phyloP scores from a whole-genome alignment of 129 eudicot genomes.

The Flaveria ramosissima region DNA sequence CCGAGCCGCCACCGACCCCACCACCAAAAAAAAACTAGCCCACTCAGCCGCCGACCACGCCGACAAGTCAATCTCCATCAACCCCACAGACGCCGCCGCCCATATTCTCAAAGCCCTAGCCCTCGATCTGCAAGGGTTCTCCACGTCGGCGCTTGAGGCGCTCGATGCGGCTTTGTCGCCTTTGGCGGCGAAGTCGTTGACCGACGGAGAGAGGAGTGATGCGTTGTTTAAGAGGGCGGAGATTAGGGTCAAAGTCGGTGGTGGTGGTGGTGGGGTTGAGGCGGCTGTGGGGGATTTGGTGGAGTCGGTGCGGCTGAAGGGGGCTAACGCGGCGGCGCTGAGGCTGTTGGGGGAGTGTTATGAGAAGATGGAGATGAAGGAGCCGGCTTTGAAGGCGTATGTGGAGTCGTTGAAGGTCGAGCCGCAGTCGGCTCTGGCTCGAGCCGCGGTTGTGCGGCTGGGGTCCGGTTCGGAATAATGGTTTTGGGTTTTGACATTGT shows the following conservation, averaged over 20 bases:
- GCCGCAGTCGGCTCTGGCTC: constrained; percentile 44
- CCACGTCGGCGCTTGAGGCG: constrained; percentile 63
- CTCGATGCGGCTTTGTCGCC: constrained; percentile 67
- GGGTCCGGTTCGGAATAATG: constrained; percentile 9
- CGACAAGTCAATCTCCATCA: constrained; percentile 48
- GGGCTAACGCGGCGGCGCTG: constrained; percentile 49
- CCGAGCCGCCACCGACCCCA: constrained; percentile 37
- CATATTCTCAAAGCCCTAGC: constrained; percentile 68
- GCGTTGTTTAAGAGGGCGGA: constrained; percentile 72
- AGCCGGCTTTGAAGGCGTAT: constrained; percentile 57
- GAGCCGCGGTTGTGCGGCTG: constrained; percentile 53
- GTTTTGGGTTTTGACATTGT: not conserved
- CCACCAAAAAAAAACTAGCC: constrained; percentile 40
- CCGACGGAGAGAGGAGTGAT: constrained; percentile 56
- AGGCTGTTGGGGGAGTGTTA: constrained; percentile 70
- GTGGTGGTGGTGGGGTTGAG: constrained; percentile 42
- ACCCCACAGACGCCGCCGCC: constrained; percentile 72
- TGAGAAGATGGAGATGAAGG: constrained; percentile 54
- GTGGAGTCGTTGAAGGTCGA: constrained; percentile 40
- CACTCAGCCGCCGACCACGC: constrained; percentile 63
- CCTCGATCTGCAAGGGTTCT: constrained; percentile 63
- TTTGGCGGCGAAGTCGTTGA: constrained; percentile 48
- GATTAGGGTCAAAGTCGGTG: constrained; percentile 43
- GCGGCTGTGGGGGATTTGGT: constrained; percentile 55
- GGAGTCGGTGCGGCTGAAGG: constrained; percentile 58